Conservation (phyloP, 768 basidiomycete genomes). For the Phanerodontia chrysosporium region DNA sequence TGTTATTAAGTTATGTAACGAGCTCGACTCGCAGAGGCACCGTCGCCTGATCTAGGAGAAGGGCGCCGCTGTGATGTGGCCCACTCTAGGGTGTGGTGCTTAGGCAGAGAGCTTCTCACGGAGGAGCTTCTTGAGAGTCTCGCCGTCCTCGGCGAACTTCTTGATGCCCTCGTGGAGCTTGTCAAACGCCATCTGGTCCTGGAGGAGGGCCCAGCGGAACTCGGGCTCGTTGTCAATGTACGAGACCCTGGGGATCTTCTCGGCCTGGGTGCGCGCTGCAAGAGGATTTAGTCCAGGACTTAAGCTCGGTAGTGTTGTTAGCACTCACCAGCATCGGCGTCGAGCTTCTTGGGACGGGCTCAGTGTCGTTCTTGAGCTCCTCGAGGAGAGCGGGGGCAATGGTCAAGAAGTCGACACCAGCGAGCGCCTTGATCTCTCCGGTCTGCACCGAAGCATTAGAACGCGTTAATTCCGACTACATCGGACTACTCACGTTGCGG, state of each 20-base stretch:
- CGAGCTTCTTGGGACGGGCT: conserved; percentile 79
- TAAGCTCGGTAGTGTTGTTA: background rate
- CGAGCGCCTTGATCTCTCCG: conserved; percentile 91
- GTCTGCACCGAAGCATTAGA: conserved; percentile 36
- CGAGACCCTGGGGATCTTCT: conserved; percentile 72
- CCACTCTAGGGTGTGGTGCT: background rate
- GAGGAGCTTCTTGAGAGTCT: conserved; percentile 80
- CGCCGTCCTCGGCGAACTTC: conserved; percentile 96
- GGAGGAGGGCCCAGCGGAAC: conserved; percentile 91
- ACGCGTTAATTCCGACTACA: background rate
- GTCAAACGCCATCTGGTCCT: conserved; percentile 97
- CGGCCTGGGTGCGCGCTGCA: conserved; percentile 44
- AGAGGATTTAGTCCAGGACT: background rate
- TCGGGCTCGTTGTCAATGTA: conserved; percentile 92
- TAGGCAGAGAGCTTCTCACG: conserved; percentile 58
- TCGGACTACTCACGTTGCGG: conserved; percentile 73
- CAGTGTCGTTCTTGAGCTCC: conserved; percentile 81
- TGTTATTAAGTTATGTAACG: background rate
- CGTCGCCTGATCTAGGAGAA: background rate
- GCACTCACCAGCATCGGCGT: conserved; percentile 53
- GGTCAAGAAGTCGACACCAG: conserved; percentile 97
- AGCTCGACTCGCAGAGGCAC: background rate
- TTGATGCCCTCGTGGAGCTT: conserved; percentile 98
- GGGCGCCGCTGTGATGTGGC: background rate
- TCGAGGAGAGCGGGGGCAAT: conserved; percentile 89